Evolutionary conservation across 805 yeast species (phyloP), one percentile per base, ranked within the genome.

Genomic region (Barnettozyma sucrosica): DNA sequence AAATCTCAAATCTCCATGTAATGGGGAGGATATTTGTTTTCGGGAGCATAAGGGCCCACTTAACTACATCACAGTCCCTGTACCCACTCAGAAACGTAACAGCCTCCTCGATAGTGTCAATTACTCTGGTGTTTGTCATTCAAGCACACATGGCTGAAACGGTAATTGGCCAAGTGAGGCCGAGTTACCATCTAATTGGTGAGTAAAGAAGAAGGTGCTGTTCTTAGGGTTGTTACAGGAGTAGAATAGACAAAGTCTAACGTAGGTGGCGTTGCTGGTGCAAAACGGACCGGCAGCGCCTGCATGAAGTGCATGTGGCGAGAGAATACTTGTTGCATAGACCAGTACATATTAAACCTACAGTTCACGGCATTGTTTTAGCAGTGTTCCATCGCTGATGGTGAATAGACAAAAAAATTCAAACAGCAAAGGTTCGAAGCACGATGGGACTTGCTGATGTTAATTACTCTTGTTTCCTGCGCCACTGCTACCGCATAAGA

Each of bases 351-450:
- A 58, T 69, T 36, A 90, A 90, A 59, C 81, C 79, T 73, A 80
- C 87, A 43, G 83, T 80, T 59, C 89, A 85, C 63, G 95, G 96
- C 50, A 77, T 92, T n/a, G n/a, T 86, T 79, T 76, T 83, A 79
- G 66, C 76, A 80, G 61, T 80, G 78, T 63, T 80, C 78, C 44
- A 72, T 82, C 46, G 84, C 83, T 39, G 81, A 78, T 61, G 80
- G 82, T 36, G 74, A n/a, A n/a, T n/a, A n/a, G n/a, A n/a, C n/a
- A n/a, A n/a, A n/a, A n/a, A n/a, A n/a, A n/a, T 77, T 36, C 83
- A 79, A 62, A 80, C 83, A 43, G 81, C 84, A 45, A 71, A 67
- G 54, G 74, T 80, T 52, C 81, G 83, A 42, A 55, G 64, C 46
- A 79, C 74, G 36, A 64, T 76, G 43, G 80, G 78, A 55, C 69